Evolutionary conservation across 2,329 filamentous ascomycete species (phyloP), one percentile per base, ranked within the genome.

Genomic region (Ascochyta rabiei): DNA sequence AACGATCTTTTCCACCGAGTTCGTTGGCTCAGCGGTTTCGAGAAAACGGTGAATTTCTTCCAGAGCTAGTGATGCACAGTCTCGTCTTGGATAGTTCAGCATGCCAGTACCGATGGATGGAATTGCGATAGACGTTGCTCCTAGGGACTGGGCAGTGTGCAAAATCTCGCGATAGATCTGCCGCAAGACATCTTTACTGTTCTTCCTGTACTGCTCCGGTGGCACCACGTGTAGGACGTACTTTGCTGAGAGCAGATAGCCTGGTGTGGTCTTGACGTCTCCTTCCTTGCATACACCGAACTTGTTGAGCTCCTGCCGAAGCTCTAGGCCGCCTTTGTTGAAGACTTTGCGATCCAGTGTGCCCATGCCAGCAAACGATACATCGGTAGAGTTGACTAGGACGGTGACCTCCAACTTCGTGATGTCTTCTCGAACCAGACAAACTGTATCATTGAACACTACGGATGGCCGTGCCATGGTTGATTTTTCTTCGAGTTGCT

Each of bases 31-130:
- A 4, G 49, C 49, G 0, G 63, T 58, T 38, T 73, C 68, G 1
- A 75, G 52, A 30, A 70, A 75, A 1, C 60, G 56, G 30, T 70
- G 69, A 3, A 73, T 62, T 53, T 74, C 72, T 40, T 71, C 69
- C 49, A 75, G 62, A 1, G 71, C 71, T 15, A 74, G 42, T 0
- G 67, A 55, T n/a, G 68, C 68, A 16, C 60, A 62, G 34, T 72
- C 70, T 8, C 62, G 62, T 16, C 52, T 37, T 13, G 71, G 71
- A 39, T 68, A 71, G 7, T 63, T 66, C 4, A 70, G 57, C 57
- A 58, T 60, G 0, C 71, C 72, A 0, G 68, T 73, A 15, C 72
- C 71, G 21, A 75, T 69, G 8, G 65, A 51, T 3, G 72, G 71
- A 26, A 75, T 68, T 0, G 70, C 72, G 12, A 75, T 59, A 1